Conservation (phyloP, 352 stramenopile genomes). For the Pythium monospermum region DNA sequence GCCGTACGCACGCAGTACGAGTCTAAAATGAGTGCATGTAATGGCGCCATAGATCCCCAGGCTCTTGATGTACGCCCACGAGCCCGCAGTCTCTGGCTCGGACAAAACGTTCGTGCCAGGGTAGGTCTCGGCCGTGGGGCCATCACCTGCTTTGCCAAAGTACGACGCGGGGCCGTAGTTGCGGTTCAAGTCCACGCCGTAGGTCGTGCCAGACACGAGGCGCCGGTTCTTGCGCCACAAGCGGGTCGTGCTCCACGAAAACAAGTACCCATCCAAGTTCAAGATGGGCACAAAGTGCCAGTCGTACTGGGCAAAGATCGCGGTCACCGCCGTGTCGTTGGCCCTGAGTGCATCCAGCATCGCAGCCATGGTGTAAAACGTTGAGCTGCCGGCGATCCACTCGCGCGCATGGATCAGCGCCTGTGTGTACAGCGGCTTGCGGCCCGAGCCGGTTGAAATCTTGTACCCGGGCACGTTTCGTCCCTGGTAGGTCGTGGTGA, state of each 20-base stretch:
- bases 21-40: constrained; percentile 21
- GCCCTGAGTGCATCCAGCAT: constrained; percentile 18
- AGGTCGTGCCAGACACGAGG: background rate
- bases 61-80: constrained; percentile 12
- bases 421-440: constrained; percentile 20
- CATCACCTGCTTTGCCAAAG: constrained; percentile 11
- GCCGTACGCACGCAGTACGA: constrained; percentile 18
- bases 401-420: constrained; percentile 25
- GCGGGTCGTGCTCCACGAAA: constrained; percentile 16
- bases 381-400: constrained; percentile 21
- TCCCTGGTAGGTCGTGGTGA: constrained; percentile 19
- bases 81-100: constrained; percentile 18
- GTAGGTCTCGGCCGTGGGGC: constrained; percentile 9
- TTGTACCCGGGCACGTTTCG: constrained; percentile 22
- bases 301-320: constrained; percentile 19
- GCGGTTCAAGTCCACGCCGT: constrained; percentile 24
- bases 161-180: constrained; percentile 15
- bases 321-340: constrained; percentile 9
- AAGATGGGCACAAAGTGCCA: constrained; percentile 24
- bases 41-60: constrained; percentile 14
- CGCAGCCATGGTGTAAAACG: constrained; percentile 19
- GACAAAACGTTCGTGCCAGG: constrained; percentile 11
- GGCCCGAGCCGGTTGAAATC: constrained; percentile 17
- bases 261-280: constrained; percentile 20
- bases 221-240: constrained; percentile 25